These are phyloP conservation scores for Fusarium torulosum DNA, from an alignment of 2,329 filamentous ascomycete species.

Conservation along the genomic window DNA sequence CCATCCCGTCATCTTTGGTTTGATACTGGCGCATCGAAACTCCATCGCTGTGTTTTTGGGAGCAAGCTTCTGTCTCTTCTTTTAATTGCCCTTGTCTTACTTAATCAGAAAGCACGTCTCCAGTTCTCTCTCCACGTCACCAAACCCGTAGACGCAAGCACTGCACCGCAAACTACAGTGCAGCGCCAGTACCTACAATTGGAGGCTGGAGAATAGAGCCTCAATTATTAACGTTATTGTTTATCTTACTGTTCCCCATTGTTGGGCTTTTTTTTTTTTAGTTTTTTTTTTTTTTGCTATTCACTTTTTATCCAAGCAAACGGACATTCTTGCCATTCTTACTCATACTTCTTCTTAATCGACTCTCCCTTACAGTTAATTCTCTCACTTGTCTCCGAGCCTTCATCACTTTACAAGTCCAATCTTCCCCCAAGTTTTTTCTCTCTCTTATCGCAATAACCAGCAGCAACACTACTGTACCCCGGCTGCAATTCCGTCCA, in stretches of 20 bases:
- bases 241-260: slow-evolving; percentile 17
- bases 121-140: background rate
- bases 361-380: slow-evolving; percentile 7
- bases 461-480: slow-evolving; percentile 30
- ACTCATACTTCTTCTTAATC: slow-evolving; percentile 14
- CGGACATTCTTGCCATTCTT: slow-evolving; percentile 4
- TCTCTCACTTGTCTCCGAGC: slow-evolving; percentile 1
- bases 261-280: slow-evolving; percentile 13
- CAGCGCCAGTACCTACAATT: slow-evolving; percentile 9
- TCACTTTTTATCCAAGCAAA: slow-evolving; percentile 15
- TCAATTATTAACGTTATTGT: slow-evolving; percentile 24
- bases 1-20: slow-evolving; percentile 7
- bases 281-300: too few relatives aligned
- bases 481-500: slow-evolving; percentile 46
- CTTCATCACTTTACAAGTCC: background rate
- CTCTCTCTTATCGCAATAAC: slow-evolving; percentile 14
- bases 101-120: slow-evolving; percentile 1
- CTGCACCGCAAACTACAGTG: slow-evolving; percentile 5
- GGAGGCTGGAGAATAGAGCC: slow-evolving; percentile 23
- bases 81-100: background rate
- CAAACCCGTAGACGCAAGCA: slow-evolving; percentile 8
- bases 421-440: slow-evolving; percentile 10
- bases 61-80: slow-evolving; percentile 9
- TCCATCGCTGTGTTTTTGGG: background rate
- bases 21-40: slow-evolving; percentile 4